These are phyloP conservation scores for Dioscorea cayenensis DNA, from an alignment of 116 monocot genomes.

Conservation along the genomic window DNA sequence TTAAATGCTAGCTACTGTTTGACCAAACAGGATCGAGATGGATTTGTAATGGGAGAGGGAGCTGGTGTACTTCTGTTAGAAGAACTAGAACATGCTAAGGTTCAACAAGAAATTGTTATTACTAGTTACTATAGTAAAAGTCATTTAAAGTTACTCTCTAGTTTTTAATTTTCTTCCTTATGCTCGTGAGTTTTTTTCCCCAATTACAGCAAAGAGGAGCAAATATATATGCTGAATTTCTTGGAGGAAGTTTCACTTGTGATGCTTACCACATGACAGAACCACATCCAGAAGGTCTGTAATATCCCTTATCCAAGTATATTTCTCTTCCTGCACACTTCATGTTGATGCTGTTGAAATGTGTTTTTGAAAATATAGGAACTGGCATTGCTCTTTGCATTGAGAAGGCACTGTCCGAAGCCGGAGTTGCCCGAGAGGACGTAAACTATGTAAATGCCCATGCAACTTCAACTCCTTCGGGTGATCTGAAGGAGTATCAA, in stretches of 20 bases:
- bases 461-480: conserved; percentile 84
- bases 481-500: conserved; percentile 91
- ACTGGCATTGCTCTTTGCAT: conserved; percentile 76
- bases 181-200: background rate
- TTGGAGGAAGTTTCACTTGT: conserved; percentile 88
- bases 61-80: conserved; percentile 79
- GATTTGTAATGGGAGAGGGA: conserved; percentile 92
- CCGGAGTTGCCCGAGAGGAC: conserved; percentile 79
- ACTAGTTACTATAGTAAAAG: background rate
- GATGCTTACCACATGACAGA: conserved; percentile 98
- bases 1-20: conserved; percentile 2
- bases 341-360: background rate
- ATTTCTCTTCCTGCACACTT: background rate
- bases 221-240: conserved; percentile 78
- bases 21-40: conserved; percentile 75
- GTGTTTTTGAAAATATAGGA: conserved; percentile 28
- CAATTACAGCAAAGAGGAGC: conserved; percentile 67
- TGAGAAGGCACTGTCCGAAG: conserved; percentile 73
- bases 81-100: conserved; percentile 59
- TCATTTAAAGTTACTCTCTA: background rate
- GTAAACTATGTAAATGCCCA: conserved; percentile 97
- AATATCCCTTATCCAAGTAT: background rate
- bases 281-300: conserved; percentile 79
- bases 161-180: background rate
- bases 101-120: conserved; percentile 1